Conservation (phyloP, 768 basidiomycete genomes). For the Rhizopogon vesiculosus region DNA sequence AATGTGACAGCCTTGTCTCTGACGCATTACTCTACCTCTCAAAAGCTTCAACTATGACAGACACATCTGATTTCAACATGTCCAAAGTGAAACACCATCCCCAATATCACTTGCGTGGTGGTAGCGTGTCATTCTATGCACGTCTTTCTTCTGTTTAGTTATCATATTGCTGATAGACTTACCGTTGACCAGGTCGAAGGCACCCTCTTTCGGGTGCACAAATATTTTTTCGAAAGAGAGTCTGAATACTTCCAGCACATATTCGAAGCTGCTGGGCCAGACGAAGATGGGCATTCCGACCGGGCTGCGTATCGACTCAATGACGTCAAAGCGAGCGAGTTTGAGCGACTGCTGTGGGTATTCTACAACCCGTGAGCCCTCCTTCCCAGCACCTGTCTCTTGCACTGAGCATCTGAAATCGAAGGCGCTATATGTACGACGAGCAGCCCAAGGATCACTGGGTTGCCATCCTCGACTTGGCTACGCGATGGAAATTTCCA, state of each 20-base stretch:
- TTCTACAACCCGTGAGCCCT: conserved; percentile 51
- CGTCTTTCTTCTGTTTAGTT: neutral
- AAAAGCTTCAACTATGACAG: neutral
- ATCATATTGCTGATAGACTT: neutral
- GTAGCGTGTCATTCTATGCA: neutral
- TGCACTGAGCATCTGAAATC: neutral
- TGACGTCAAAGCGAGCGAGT: conserved; percentile 32
- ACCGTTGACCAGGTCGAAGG: conserved; percentile 27
- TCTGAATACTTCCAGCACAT: conserved; percentile 24
- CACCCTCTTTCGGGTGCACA: conserved; percentile 30
- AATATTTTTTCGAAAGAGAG: conserved; percentile 33
- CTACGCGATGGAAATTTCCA: conserved; percentile 50
- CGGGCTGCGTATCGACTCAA: conserved; percentile 6
- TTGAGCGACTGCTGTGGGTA: conserved; percentile 46
- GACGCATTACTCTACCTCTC: neutral
- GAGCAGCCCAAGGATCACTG: conserved; percentile 47
- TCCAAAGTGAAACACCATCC: neutral
- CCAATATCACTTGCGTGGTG: neutral
- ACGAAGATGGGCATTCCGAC: neutral
- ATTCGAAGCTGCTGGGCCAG: conserved; percentile 9
- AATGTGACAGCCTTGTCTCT: neutral
- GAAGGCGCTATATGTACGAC: conserved; percentile 53
- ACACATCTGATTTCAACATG: neutral
- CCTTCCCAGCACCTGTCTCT: too few species aligned
- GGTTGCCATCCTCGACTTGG: conserved; percentile 48